Conservation (phyloP, 768 basidiomycete species). For the Clitopilus passeckerianus region DNA sequence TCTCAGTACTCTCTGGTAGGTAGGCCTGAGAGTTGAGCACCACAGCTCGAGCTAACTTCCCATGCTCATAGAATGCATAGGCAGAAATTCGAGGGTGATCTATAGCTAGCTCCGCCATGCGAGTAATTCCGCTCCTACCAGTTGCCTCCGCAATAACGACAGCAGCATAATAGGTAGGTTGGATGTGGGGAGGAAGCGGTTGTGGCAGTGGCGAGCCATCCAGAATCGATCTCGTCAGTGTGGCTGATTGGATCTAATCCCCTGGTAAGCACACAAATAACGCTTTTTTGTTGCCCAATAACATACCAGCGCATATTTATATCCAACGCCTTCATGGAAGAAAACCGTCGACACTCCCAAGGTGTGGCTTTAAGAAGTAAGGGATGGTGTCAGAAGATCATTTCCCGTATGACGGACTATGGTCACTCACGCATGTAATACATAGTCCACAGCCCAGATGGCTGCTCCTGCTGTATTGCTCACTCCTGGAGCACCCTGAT, state of each 20-base stretch:
- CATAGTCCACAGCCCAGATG: constrained; percentile 53
- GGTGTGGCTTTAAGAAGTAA: constrained; percentile 8
- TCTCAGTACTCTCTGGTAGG: constrained; percentile 25
- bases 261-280: not conserved
- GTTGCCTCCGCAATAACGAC: constrained; percentile 57
- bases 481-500: constrained; percentile 34
- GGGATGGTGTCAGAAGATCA: not conserved
- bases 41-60: constrained; percentile 37
- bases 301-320: constrained; percentile 62
- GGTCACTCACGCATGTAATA: constrained; percentile 32
- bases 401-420: too few species aligned
- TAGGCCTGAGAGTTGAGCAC: constrained; percentile 60
- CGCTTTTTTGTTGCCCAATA: too few species aligned
- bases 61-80: constrained; percentile 56
- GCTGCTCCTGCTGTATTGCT: constrained; percentile 55
- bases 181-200: constrained; percentile 55
- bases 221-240: constrained; percentile 51
- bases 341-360: constrained; percentile 50
- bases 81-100: constrained; percentile 44
- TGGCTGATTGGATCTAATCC: constrained; percentile 56
- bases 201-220: constrained; percentile 47
- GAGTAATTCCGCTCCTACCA: constrained; percentile 36
- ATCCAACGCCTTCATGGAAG: constrained; percentile 68
- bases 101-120: constrained; percentile 44
- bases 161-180: constrained; percentile 65